Conservation (phyloP, 331 rosid species). For the Pyracantha coccinea region DNA sequence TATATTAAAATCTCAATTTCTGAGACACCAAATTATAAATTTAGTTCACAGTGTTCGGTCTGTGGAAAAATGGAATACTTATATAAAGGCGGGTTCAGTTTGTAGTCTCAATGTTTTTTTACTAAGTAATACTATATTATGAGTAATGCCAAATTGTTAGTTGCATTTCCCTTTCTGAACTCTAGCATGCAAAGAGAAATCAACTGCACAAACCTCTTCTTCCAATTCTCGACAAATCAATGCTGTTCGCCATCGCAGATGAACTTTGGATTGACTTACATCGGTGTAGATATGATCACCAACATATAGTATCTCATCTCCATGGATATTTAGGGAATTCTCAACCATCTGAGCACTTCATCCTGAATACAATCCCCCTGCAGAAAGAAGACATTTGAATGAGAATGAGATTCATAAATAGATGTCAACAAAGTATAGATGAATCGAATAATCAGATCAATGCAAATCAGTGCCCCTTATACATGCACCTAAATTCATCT, state of each 20-base stretch:
- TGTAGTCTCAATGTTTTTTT: not conserved
- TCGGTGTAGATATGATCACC: conserved; percentile 98
- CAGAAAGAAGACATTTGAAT: conserved; percentile 15
- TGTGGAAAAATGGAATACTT: not conserved
- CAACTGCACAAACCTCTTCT: conserved; percentile 66
- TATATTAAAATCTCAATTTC: not conserved
- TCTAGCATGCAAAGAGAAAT: not conserved
- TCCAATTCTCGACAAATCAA: conserved; percentile 89
- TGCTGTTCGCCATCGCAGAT: conserved; percentile 95
- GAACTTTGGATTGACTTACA: conserved; percentile 94
- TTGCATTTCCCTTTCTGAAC: not conserved
- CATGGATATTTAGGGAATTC: conserved; percentile 71
- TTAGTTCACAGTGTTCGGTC: not conserved
- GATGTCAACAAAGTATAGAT: not conserved
- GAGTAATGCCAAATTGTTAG: not conserved
- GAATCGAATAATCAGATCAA: not conserved
- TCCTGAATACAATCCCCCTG: conserved; percentile 96
- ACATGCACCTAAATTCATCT: not conserved
- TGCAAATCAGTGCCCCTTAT: too few species aligned
- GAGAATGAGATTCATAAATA: not conserved
- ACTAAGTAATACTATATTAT: not conserved
- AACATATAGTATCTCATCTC: conserved; percentile 92
- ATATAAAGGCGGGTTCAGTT: not conserved
- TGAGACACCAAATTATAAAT: not conserved
- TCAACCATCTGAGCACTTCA: conserved; percentile 98